Base-by-base conservation (phyloP, 2,329 filamentous ascomycete genomes). In the Neofusicoccum cordaticola region DNA sequence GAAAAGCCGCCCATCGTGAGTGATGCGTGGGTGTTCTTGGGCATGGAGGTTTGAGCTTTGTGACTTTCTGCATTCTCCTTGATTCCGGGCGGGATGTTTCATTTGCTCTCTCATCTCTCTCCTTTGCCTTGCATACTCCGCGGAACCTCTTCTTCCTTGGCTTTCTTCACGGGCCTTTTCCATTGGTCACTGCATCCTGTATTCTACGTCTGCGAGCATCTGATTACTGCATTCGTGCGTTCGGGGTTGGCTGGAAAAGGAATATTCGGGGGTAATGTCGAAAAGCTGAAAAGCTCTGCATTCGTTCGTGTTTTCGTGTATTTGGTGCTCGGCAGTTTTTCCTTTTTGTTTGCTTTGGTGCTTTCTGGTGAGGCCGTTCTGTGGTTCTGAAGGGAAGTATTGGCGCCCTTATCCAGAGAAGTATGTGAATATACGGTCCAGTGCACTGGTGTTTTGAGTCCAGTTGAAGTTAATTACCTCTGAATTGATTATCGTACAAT, bases 21-120 rank as follows among this genome's bases (percentile, higher is more conserved):
- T 79, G 81, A 88, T 61, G 84, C 84, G 72, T 97, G 93, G 93
- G 78, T 97, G 66, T 92, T 96, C 75, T 87, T 97, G 83, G 88
- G 88, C 68, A 95, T 96, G 88, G 93, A 97, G 76, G 81, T 94
- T 65, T 96, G 56, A 60, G 52, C 31, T 47, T 5, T 34, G 41
- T 7, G 27, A n/a, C 17, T 27, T 22, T n/a, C 31, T 56, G 37
- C 17, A 12, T 22, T 42, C 9, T 35, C 17, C 35, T 56, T 41
- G 35, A 27, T 13, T 34, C 13, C 6, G n/a, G 47, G 27, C n/a
- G 4, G 11, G 27, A 39, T 17, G 11, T 44, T 44, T 44, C 52
- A 42, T 60, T 31, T 31, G 27, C 42, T 41, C 41, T 60, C 41
- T 47, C 27, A 13, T n/a, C 15, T 35, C 41, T 37, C 35, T 42